Evolutionary conservation across 176 grass and related monocot species (phyloP).

Genomic region (Tuctoria greenei): DNA sequence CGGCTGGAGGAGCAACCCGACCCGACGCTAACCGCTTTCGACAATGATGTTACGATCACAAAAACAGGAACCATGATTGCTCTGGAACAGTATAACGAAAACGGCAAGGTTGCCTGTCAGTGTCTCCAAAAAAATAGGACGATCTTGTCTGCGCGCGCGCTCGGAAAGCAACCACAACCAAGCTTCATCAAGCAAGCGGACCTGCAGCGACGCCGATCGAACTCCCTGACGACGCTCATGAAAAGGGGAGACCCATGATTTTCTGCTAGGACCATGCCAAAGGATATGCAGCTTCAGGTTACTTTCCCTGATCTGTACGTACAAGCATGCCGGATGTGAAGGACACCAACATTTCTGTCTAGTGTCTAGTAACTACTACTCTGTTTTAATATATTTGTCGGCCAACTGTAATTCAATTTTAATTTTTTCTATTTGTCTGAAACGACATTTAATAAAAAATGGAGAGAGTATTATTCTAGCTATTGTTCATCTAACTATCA

Average conservation of each 20-base stretch:
- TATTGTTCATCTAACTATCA: too few species aligned
- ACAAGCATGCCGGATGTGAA: neutral
- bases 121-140: too few species aligned
- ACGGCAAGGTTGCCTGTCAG: neutral
- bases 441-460: too few species aligned
- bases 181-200: neutral
- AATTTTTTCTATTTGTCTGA: too few species aligned
- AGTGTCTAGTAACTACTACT: too few species aligned
- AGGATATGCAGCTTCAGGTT: neutral
- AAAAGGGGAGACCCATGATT: neutral
- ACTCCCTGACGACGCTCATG: neutral
- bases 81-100: neutral
- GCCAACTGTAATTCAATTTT: too few species aligned
- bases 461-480: too few species aligned
- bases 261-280: constrained; percentile 8
- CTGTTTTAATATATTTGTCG: too few species aligned
- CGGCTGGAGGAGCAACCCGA: neutral
- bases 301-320: neutral
- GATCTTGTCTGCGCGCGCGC: neutral
- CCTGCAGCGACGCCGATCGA: neutral
- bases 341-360: neutral
- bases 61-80: neutral
- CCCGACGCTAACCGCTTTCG: neutral
- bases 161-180: neutral
- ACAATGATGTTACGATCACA: neutral